Evolutionary conservation across 495 filamentous ascomycete genomes (phyloP).

Genomic region (Physcia stellaris): DNA sequence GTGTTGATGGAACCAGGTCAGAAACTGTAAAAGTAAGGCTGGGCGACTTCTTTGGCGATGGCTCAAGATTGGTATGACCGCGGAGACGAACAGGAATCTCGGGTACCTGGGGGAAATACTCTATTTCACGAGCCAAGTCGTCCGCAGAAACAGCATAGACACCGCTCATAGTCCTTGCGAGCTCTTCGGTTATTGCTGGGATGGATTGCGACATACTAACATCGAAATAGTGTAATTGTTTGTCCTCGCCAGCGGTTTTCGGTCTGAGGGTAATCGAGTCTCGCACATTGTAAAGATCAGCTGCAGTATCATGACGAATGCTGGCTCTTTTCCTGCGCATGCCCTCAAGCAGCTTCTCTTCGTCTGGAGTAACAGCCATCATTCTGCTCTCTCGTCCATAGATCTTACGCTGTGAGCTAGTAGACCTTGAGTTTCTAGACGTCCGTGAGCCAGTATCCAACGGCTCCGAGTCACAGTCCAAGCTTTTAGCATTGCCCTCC

Average conservation of each 20-base stretch:
- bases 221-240: conserved; percentile 10
- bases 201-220: conserved; percentile 5
- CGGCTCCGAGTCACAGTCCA: too few species aligned
- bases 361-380: conserved; percentile 78
- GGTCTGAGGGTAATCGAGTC: conserved; percentile 3
- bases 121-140: conserved; percentile 5
- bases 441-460: too few species aligned
- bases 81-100: not conserved
- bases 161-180: not conserved
- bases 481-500: too few species aligned
- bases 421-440: conserved; percentile 8
- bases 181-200: conserved; percentile 3
- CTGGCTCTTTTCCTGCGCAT: conserved; percentile 65
- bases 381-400: conserved; percentile 35
- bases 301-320: conserved; percentile 61
- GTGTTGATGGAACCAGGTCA: conserved; percentile 12
- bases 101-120: not conserved
- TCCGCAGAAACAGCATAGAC: conserved; percentile 5
- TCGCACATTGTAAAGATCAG: conserved; percentile 2
- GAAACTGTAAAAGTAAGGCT: conserved; percentile 12
- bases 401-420: conserved; percentile 3
- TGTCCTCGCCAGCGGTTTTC: conserved; percentile 12
- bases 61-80: not conserved
- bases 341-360: conserved; percentile 68
- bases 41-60: conserved; percentile 11